phyloP scores from a whole-genome alignment of 225 moss, liverwort and hornwort genomes.

The Bryoerythrophyllum caledonicum region DNA sequence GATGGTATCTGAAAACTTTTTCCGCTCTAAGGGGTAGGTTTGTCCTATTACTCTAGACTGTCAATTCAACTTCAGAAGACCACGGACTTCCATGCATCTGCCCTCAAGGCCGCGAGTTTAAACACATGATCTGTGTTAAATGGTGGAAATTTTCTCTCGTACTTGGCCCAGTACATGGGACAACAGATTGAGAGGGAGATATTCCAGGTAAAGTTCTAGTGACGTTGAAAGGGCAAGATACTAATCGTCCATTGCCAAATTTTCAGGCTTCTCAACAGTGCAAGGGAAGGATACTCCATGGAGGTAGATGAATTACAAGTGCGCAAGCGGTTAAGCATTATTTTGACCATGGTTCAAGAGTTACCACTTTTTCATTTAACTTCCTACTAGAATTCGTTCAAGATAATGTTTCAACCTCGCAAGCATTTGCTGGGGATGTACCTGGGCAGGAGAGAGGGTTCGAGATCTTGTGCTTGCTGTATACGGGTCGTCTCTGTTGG shows the following conservation, averaged over 20 bases:
- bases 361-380: not conserved
- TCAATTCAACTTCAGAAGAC: not conserved
- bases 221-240: slow-evolving; percentile 1
- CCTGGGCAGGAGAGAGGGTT: slow-evolving; percentile 69
- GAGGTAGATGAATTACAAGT: not conserved
- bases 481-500: slow-evolving; percentile 43
- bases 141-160: not conserved
- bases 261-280: not conserved
- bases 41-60: not conserved
- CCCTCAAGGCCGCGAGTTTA: no score
- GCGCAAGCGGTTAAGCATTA: no score
- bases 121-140: not conserved
- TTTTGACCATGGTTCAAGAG: slow-evolving; percentile 13
- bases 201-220: not conserved
- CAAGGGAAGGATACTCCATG: slow-evolving; percentile 20
- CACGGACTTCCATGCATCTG: no score
- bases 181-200: not conserved
- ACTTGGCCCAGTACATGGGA: not conserved
- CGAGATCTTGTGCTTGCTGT: slow-evolving; percentile 58
- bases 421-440: slow-evolving; percentile 20
- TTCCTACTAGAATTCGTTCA: slow-evolving; percentile 8
- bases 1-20: not conserved
- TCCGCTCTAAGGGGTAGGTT: not conserved
- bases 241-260: slow-evolving; percentile 5
- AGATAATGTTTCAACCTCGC: slow-evolving; percentile 18